phyloP scores from a whole-genome alignment of 1,284 basidiomycete genomes.

The Malassezia brasiliensis region DNA sequence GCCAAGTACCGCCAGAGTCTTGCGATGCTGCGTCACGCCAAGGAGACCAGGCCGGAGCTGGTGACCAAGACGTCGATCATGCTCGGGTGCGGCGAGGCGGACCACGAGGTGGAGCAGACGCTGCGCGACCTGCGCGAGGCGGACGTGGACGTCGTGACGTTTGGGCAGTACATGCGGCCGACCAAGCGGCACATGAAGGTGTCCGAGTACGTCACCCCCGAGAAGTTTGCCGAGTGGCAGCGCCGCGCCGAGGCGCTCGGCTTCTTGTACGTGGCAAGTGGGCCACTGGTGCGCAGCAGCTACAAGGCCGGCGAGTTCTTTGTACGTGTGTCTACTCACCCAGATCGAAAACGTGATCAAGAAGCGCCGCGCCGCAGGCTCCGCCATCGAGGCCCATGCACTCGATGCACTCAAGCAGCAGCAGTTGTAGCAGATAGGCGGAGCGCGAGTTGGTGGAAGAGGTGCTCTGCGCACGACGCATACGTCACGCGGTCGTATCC shows the following conservation, averaged over 20 bases:
- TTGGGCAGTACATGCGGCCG: constrained; percentile 99
- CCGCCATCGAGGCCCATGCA: constrained; percentile 7
- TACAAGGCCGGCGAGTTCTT: constrained; percentile 66
- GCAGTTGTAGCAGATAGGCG: not conserved
- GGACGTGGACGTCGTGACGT: constrained; percentile 93
- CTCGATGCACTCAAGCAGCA: not conserved
- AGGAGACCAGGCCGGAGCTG: constrained; percentile 59
- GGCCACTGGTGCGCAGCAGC: constrained; percentile 86
- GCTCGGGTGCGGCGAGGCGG: constrained; percentile 89
- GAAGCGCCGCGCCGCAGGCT: constrained; percentile 19
- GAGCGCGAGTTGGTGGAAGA: not conserved
- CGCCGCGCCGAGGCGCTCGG: constrained; percentile 79
- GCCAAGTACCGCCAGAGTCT: constrained; percentile 86
- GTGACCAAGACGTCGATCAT: constrained; percentile 98
- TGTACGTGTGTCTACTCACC: constrained; percentile 15
- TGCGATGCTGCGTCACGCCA: constrained; percentile 63
- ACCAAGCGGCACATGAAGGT: constrained; percentile 99
- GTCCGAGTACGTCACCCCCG: constrained; percentile 83
- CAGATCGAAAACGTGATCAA: constrained; percentile 41
- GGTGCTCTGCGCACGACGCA: constrained; percentile 11
- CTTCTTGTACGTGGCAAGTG: constrained; percentile 94
- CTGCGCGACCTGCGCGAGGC: constrained; percentile 74
- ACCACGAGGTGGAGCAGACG: constrained; percentile 72
- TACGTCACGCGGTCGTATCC: constrained; percentile 12
- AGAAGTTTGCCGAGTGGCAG: constrained; percentile 88